Base-by-base conservation (phyloP, 2,329 filamentous ascomycete genomes). In the Arthrobotrys musiformis region DNA sequence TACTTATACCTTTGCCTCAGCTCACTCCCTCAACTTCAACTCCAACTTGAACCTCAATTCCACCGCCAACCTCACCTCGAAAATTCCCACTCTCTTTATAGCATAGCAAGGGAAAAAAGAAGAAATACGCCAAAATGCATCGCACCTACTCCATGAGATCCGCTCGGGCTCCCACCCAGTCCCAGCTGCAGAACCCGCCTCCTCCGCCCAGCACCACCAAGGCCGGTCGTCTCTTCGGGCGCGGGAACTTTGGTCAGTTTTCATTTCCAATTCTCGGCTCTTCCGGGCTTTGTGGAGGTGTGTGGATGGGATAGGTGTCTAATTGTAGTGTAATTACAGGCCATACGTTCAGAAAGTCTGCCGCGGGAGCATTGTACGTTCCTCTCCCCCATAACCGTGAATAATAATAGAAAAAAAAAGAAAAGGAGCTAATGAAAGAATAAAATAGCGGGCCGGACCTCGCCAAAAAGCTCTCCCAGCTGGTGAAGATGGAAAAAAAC, bases 401-500 rank as follows among this genome's bases (percentile, higher is more conserved):
- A 40, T 19, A n/a, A n/a, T 19, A 5, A 17, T n/a, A 3, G 19
- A 19, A 42, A 19, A 9, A 5, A 6, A 7, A 17, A 6, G 13
- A 42, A 19, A 19, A 6, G 13, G 19, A 19, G 11, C 40, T 42
- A 42, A 42, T 42, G 4, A 40, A 76, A 80, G 76, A 79, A n/a
- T 7, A 33, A 28, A 35, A 9, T 37, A 81, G 80, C 82, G 90
- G 90, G 37, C 90, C 94, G 72, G 95, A 99, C 82, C 90, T 99
- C 74, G 92, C 95, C 74, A 97, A 97, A 89, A 99, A 99, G 89
- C 90, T 99, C 79, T 93, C 94, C 44, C 93, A 97, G 86, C 89
- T 99, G 64, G 95, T 99, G 79, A 99, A 99, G 89, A 99, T 99
- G 95, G 95, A 99, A 87, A 99, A 99, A 90, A 98, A 99, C 83